A percentile compares a stretch with the other conserved stretches of the same genome.
These are phyloP conservation scores for Hypericum androsaemum DNA, from an alignment of 345 rosid species.

Conservation along the genomic window DNA sequence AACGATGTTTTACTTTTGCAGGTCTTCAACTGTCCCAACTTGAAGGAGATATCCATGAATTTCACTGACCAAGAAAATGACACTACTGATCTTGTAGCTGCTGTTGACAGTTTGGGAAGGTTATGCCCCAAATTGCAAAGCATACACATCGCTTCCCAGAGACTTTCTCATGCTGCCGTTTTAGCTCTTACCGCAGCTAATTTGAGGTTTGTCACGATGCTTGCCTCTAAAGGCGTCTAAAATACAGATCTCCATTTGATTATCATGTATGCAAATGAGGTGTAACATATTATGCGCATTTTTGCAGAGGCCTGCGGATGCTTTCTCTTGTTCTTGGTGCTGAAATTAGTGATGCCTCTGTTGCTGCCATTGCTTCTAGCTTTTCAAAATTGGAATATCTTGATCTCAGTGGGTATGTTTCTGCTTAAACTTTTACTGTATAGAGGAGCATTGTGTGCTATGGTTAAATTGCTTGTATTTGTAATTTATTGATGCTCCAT, in stretches of 20 bases:
- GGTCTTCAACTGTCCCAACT: conserved; percentile 77
- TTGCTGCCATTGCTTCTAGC: conserved; percentile 78
- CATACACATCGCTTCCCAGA: conserved; percentile 73
- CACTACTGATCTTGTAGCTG: conserved; percentile 52
- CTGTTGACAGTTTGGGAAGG: conserved; percentile 71
- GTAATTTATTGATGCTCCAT: background rate
- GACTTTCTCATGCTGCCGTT: conserved; percentile 70
- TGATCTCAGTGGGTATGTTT: conserved; percentile 93
- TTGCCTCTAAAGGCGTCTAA: background rate
- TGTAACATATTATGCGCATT: conserved; percentile 1
- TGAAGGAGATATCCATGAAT: conserved; percentile 72
- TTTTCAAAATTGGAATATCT: conserved; percentile 73
- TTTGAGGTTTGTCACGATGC: conserved; percentile 51
- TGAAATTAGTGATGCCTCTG: conserved; percentile 85
- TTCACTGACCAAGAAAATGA: conserved; percentile 79
- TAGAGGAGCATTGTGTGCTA: no score
- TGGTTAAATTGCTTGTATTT: no score
- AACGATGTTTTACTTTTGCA: conserved; percentile 12
- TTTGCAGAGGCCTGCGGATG: conserved; percentile 68
- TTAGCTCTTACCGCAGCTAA: conserved; percentile 78
- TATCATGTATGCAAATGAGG: no score
- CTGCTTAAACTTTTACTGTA: conserved; percentile 5
- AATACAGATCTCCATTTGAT: no score
- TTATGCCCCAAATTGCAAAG: conserved; percentile 64
- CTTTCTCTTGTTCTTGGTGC: conserved; percentile 91